Percentiles rank a stretch among this genome's conserved stretches.
Conservation (phyloP, 176 grass and related monocot species). For the Oryza officinalis region DNA sequence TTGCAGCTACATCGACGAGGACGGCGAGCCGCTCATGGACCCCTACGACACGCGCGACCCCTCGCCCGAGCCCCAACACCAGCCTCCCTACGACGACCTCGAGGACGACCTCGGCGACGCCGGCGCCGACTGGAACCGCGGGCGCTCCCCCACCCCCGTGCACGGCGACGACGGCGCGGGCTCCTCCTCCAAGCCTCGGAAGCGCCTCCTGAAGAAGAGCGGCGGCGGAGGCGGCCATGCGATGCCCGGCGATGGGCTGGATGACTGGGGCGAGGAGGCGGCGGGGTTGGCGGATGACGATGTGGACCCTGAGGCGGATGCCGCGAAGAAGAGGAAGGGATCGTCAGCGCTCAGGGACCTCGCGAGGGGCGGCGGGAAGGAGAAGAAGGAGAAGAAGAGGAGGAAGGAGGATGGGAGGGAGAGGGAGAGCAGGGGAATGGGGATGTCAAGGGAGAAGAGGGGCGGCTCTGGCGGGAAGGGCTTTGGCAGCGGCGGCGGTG, state of each 20-base stretch:
- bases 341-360: constrained; percentile 44
- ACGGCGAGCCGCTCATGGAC: constrained; percentile 84
- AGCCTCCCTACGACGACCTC: constrained; percentile 47
- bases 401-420: constrained; percentile 47
- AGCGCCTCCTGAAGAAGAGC: constrained; percentile 79
- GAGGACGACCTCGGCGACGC: constrained; percentile 50
- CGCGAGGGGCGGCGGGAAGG: constrained; percentile 45
- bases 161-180: constrained; percentile 53
- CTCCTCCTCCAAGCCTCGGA: constrained; percentile 55
- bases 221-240: constrained; percentile 25
- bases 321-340: constrained; percentile 61
- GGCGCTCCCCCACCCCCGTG: constrained; percentile 73
- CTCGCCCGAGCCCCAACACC: constrained; percentile 23
- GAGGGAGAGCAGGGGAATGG: constrained; percentile 42
- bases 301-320: constrained; percentile 3
- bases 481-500: constrained; percentile 18
- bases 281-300: constrained; percentile 37
- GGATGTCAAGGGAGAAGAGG: constrained; percentile 55
- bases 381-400: constrained; percentile 55
- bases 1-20: constrained; percentile 75
- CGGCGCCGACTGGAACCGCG: constrained; percentile 47
- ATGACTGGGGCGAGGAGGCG: constrained; percentile 52
- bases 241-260: constrained; percentile 46
- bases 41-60: constrained; percentile 48
- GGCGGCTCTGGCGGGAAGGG: constrained; percentile 40